Base-by-base conservation (phyloP, 225 moss, liverwort and hornwort species). In the Bryum argenteum region DNA sequence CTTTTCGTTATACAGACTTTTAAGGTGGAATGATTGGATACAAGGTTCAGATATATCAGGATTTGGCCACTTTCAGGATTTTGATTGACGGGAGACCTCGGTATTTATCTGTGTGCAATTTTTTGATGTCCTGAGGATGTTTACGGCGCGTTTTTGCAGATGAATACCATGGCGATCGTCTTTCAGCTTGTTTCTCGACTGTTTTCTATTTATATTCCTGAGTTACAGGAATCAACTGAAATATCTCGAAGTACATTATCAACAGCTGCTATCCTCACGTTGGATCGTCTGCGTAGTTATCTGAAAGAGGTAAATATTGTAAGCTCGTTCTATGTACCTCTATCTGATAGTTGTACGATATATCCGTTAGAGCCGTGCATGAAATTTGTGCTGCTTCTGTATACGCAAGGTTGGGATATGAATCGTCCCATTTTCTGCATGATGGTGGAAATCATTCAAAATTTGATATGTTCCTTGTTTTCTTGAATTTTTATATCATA, bases 111-210 rank as follows among this genome's bases (percentile, higher is more conserved):
- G 9, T 53, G 16, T 20, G 23, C 41, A 43, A 50, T 57, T 24
- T 18, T 9, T 75, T 17, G 45, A 60, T 42, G 47, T 33, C 24
- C 16, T 73, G 38, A 55, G 38, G 26, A 44, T 58, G 64, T 62
- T 24, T 10, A 55, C 56, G 23, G 11, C 47, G 26, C 69, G 44
- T 62, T 45, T 67, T 65, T 77, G 77, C 88, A 88, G 88, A 88
- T 88, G 88, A 88, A 88, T 41, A 82, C 79, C 10, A 88, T 88
- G 88, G 88, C 88, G 53, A 77, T 88, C 17, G 73, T 87, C 14
- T 83, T 72, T 74, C 87, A 83, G 67, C 67, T 87, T 63, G 78
- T 87, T 45, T 72, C 73, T 23, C 78, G 83, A 48, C 83, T 83
- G 71, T 81, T 44, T 74, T 76, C 71, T 37, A 78, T 87, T 61